These are phyloP conservation scores for Blastobotrys americana DNA, from an alignment of 805 yeast species.

Conservation along the genomic window DNA sequence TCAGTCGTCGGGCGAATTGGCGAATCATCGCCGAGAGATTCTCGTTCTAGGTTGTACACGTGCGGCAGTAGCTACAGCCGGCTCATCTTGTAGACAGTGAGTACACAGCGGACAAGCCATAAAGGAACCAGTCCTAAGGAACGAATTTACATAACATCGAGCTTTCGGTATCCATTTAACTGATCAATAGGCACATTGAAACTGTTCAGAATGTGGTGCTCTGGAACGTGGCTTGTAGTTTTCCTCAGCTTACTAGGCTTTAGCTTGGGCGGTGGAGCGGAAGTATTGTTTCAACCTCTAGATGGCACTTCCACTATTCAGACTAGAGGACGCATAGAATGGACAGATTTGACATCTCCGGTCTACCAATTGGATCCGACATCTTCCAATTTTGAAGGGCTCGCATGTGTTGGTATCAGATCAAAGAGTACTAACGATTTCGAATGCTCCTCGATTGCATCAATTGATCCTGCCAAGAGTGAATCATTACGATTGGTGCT, in stretches of 20 bases:
- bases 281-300: conserved; percentile 6
- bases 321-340: conserved; percentile 1
- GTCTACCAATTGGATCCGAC: background rate
- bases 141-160: too few relatives aligned
- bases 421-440: conserved; percentile 8
- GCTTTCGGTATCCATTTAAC: too few relatives aligned
- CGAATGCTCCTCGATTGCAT: conserved; percentile 11
- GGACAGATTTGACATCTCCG: background rate
- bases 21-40: conserved; percentile 2
- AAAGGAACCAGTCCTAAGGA: too few relatives aligned
- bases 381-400: conserved; percentile 9
- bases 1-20: conserved; percentile 5
- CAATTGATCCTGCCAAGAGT: conserved; percentile 4
- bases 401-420: conserved; percentile 16
- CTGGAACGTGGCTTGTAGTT: too few relatives aligned
- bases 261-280: too few relatives aligned
- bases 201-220: too few relatives aligned
- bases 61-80: conserved; percentile 1
- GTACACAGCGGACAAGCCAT: too few relatives aligned
- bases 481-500: conserved; percentile 9
- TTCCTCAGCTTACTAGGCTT: too few relatives aligned
- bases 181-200: too few relatives aligned
- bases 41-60: conserved; percentile 3
- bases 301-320: background rate
- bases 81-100: too few relatives aligned